Base-by-base conservation (phyloP, 2,329 filamentous ascomycete genomes). In the Exserohilum rostratum region DNA sequence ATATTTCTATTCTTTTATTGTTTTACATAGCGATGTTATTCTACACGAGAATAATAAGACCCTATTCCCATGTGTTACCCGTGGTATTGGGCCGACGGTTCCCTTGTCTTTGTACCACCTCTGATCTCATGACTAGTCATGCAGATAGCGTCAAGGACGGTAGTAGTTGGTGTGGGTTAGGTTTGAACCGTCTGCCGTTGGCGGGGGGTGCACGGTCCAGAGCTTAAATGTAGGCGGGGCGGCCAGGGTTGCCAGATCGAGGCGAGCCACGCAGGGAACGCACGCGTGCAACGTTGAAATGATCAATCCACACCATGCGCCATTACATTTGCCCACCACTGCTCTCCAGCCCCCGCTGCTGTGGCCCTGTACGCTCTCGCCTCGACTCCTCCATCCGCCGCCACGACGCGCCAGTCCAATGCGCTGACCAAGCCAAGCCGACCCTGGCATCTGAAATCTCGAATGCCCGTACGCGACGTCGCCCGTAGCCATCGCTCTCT, bases 151-250 rank as follows among this genome's bases (percentile, higher is more conserved):
- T 25, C 22, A 25, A 25, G 7, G 22, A 25, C 4, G 7, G 22
- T 25, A 25, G 22, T 25, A 25, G 22, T 7, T 4, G 22, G 7
- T 25, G 22, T 25, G 22, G 13, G 13, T 45, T 25, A 11, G 42
- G 22, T 10, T 34, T 18, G 42, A n/a, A n/a, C 15, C 7, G 43
- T 35, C 13, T n/a, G 18, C 33, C 43, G 43, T 27, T 46, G 43
- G 43, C 43, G 30, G 18, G 30, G 30, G n/a, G 30, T 11, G 43
- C 43, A 46, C 43, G 43, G 43, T 34, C 18, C 43, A 35, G 12
- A 46, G 30, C 43, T 34, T 35, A 35, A 34, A n/a, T 15, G 43
- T 30, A 46, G 33, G 43, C 30, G 43, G 43, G 43, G 43, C 43
- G 13, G 43, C 27, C 30, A n/a, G 33, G 42, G 31, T 44, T 31